phyloP scores from a whole-genome alignment of 2,329 filamentous ascomycete species.

The Zasmidium cellare region DNA sequence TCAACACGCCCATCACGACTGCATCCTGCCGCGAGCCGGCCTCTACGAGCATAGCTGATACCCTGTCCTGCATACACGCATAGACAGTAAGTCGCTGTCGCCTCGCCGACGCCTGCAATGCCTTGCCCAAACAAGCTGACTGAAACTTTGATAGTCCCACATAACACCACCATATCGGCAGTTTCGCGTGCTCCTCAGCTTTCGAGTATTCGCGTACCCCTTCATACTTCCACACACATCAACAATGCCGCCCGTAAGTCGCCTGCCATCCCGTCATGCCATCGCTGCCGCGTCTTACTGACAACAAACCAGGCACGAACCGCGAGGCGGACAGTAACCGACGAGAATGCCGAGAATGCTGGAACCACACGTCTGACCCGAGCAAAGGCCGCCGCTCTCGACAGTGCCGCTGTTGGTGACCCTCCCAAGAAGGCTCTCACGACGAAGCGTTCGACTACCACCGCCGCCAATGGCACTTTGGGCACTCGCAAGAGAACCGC shows the following conservation, averaged over 20 bases:
- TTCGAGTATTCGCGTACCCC: neutral
- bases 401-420: slow-evolving; percentile 57
- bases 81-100: slow-evolving; percentile 13
- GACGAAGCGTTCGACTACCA: slow-evolving; percentile 47
- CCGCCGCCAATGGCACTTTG: slow-evolving; percentile 47
- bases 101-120: slow-evolving; percentile 9
- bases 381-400: slow-evolving; percentile 79
- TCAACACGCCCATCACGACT: slow-evolving; percentile 24
- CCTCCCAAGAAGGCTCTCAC: slow-evolving; percentile 51
- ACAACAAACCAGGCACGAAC: slow-evolving; percentile 62
- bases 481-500: slow-evolving; percentile 69
- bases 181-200: slow-evolving; percentile 20
- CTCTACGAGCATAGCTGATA: slow-evolving; percentile 19
- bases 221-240: slow-evolving; percentile 18
- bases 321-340: slow-evolving; percentile 73
- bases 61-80: slow-evolving; percentile 15
- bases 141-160: slow-evolving; percentile 24
- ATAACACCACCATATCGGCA: slow-evolving; percentile 20
- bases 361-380: slow-evolving; percentile 81
- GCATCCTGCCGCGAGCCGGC: slow-evolving; percentile 22
- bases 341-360: slow-evolving; percentile 83
- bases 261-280: slow-evolving; percentile 3
- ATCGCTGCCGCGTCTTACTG: slow-evolving; percentile 33
- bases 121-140: slow-evolving; percentile 27
- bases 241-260: slow-evolving; percentile 41